Evolutionary conservation across 2,329 filamentous ascomycete species (phyloP).

Genomic region (Hawksworthiomyces lignivorus): DNA sequence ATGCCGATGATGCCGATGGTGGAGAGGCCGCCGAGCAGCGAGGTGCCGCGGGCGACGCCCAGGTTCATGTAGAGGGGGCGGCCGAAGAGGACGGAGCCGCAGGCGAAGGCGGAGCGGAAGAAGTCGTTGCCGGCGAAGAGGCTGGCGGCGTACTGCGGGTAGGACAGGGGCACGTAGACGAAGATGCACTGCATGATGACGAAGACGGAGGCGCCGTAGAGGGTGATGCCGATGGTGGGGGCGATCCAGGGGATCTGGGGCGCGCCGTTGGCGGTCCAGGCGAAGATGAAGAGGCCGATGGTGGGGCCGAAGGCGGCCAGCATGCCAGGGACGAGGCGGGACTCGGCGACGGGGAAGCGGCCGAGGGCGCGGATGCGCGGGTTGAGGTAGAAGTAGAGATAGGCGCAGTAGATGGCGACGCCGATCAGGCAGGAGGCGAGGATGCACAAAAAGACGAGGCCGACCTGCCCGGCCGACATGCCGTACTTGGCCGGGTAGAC

Average conservation of each 20-base stretch:
- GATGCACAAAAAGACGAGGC: constrained; percentile 54
- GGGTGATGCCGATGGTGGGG: constrained; percentile 48
- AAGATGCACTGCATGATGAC: constrained; percentile 54
- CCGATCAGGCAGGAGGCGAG: constrained; percentile 49
- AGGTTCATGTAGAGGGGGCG: constrained; percentile 52
- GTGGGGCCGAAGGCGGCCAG: constrained; percentile 44
- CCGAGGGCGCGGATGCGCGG: constrained; percentile 41
- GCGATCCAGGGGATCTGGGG: constrained; percentile 45
- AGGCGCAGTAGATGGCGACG: constrained; percentile 39
- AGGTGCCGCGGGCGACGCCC: constrained; percentile 50
- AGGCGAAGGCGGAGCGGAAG: constrained; percentile 49
- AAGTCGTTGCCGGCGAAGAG: constrained; percentile 56
- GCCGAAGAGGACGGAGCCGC: constrained; percentile 51
- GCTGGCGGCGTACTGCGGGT: constrained; percentile 49
- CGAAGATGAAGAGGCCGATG: constrained; percentile 54
- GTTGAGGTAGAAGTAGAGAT: constrained; percentile 44
- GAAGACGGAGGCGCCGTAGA: constrained; percentile 45
- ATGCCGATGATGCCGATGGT: constrained; percentile 51
- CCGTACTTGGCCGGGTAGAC: constrained; percentile 53
- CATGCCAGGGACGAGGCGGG: constrained; percentile 48
- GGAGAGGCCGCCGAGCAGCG: constrained; percentile 47
- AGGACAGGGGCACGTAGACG: constrained; percentile 49
- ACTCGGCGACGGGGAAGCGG: constrained; percentile 41
- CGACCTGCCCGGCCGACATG: constrained; percentile 51
- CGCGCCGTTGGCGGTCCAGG: constrained; percentile 43